Evolutionary conservation across 148 eudicot species (phyloP).

Genomic region (Hydrangea macrophylla): DNA sequence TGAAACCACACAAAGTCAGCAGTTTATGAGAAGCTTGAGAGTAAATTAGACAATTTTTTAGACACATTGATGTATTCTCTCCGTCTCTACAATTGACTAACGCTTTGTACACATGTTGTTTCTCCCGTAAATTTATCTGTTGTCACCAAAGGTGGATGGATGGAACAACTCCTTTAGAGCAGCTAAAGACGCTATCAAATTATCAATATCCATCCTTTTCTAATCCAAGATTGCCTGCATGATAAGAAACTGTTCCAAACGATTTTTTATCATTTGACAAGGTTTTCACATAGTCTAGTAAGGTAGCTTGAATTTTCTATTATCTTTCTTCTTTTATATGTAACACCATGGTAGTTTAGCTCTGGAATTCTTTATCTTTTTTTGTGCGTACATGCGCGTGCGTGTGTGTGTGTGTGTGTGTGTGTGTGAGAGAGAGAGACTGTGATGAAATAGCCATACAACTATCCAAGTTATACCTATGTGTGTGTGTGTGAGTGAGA

Average conservation of each 20-base stretch:
- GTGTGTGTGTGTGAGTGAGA: neutral
- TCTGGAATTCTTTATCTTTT: neutral
- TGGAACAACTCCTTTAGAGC: neutral
- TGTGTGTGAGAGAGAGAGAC: neutral
- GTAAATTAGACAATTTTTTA: too few species aligned
- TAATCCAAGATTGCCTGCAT: neutral
- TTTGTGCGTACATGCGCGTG: too few species aligned
- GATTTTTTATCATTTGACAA: neutral
- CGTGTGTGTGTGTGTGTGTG: neutral
- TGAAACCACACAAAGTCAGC: too few species aligned
- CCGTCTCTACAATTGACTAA: too few species aligned
- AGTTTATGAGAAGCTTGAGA: too few species aligned
- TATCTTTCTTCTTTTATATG: neutral
- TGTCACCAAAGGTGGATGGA: neutral
- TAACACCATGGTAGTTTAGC: neutral
- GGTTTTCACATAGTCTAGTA: neutral
- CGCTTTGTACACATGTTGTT: neutral
- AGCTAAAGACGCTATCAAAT: neutral
- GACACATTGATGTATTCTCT: too few species aligned
- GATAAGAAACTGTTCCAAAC: neutral
- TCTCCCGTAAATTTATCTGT: neutral
- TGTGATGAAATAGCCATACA: neutral
- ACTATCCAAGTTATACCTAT: conserved; percentile 26
- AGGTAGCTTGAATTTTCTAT: neutral
- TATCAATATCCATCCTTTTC: neutral